Conservation (phyloP, 352 stramenopile species). For the Phytophthora vignae region DNA sequence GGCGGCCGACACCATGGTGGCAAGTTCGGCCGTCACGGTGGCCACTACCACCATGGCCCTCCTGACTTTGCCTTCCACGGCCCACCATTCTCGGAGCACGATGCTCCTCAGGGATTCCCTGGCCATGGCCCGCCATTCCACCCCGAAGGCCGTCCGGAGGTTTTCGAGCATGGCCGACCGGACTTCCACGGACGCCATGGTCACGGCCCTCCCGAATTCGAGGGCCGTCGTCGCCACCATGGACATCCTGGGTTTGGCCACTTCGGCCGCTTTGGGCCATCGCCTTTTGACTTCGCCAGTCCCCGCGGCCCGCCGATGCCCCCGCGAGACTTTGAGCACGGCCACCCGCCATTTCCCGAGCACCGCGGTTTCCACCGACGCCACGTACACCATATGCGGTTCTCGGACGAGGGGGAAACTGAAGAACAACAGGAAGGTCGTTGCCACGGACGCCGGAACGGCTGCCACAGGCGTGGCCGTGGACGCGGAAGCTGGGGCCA, state of each 20-base stretch:
- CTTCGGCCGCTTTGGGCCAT: constrained; percentile 5
- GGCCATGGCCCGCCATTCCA: neutral
- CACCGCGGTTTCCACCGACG: constrained; percentile 10
- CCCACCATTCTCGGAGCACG: no score
- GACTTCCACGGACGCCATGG: neutral
- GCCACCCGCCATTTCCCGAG: neutral
- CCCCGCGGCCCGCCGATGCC: neutral
- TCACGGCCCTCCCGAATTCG: neutral
- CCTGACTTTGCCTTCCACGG: neutral
- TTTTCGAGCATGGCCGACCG: constrained; percentile 2
- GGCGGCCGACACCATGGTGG: neutral
- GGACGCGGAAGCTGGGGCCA: neutral
- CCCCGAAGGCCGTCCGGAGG: neutral
- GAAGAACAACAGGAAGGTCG: neutral
- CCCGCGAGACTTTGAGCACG: neutral
- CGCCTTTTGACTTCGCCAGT: neutral
- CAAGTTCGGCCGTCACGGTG: neutral
- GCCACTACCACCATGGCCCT: neutral
- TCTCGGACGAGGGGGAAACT: constrained; percentile 10
- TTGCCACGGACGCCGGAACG: no score
- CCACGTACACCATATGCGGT: constrained; percentile 9
- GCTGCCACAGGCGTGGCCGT: no score
- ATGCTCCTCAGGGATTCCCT: no score
- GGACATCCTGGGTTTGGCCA: constrained; percentile 1
- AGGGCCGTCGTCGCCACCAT: neutral